Conservation (phyloP, 176 grass and related monocot species). For the Oryza longistaminata region DNA sequence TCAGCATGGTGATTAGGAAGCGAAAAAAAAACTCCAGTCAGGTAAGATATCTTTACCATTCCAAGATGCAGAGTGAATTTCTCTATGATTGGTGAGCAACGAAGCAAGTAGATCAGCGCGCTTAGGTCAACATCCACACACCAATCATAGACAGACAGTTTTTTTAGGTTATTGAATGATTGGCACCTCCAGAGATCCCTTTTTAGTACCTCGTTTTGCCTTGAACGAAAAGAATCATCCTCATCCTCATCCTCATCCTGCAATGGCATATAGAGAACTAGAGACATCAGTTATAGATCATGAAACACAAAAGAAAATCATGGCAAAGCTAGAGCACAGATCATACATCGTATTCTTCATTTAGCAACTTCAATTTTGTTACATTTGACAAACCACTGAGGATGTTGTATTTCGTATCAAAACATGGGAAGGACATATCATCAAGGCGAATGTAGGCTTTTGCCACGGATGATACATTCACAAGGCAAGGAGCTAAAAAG, state of each 20-base stretch:
- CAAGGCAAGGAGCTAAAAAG: not conserved
- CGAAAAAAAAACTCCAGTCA: not conserved
- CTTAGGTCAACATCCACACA: not conserved
- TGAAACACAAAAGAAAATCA: no score
- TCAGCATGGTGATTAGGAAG: not conserved
- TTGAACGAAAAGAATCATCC: not conserved
- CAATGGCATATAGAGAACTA: no score
- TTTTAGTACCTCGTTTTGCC: not conserved
- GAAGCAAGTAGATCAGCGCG: not conserved
- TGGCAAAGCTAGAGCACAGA: no score
- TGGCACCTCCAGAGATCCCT: constrained; percentile 3
- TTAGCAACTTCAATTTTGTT: not conserved
- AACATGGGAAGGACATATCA: not conserved
- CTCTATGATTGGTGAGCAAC: not conserved
- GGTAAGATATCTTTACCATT: not conserved
- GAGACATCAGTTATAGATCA: no score
- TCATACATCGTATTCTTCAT: not conserved
- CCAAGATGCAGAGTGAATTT: not conserved
- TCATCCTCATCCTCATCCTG: not conserved
- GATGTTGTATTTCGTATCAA: not conserved
- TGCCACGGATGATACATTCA: constrained; percentile 8
- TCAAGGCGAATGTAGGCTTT: not conserved
- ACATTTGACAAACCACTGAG: constrained; percentile 14
- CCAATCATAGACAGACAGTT: not conserved
- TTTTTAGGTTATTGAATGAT: constrained; percentile 1